Evolutionary conservation across 441 rosid genomes (phyloP).

Genomic region (Eutrema salsugineum): DNA sequence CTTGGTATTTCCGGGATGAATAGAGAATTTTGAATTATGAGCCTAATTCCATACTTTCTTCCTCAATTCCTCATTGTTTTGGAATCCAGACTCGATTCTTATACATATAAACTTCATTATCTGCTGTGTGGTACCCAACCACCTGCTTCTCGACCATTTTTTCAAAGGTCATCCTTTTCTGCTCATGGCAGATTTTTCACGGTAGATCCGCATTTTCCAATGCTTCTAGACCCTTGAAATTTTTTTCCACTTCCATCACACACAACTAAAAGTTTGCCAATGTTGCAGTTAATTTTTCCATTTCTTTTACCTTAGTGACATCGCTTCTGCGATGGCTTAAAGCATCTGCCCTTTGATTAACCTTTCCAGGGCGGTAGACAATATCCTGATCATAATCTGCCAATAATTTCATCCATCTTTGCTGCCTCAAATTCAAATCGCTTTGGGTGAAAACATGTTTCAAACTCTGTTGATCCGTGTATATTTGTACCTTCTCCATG

Average conservation of each 20-base stretch:
- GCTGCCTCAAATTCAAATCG: not conserved
- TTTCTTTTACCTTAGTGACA: not conserved
- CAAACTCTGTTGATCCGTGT: not conserved
- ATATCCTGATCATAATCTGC: not conserved
- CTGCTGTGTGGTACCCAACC: not conserved
- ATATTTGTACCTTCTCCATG: not conserved
- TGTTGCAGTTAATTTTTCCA: not conserved
- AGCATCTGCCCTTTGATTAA: not conserved
- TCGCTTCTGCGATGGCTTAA: not conserved
- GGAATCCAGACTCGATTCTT: not conserved
- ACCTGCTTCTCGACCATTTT: not conserved
- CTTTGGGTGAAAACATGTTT: not conserved
- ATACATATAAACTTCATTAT: not conserved
- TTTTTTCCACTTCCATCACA: not conserved
- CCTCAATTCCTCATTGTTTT: not conserved
- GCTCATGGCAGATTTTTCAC: not conserved
- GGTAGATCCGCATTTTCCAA: not conserved
- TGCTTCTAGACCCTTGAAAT: fast-evolving
- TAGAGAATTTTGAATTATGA: not conserved
- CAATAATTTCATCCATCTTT: not conserved
- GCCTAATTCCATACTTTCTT: not conserved
- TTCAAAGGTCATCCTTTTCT: not conserved
- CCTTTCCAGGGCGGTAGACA: not conserved
- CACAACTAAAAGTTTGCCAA: not conserved
- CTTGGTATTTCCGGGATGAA: not conserved